Percentiles rank a stretch among this genome's conserved stretches.
phyloP scores from a whole-genome alignment of 1,284 basidiomycete species.

The Malassezia arunalokei region DNA sequence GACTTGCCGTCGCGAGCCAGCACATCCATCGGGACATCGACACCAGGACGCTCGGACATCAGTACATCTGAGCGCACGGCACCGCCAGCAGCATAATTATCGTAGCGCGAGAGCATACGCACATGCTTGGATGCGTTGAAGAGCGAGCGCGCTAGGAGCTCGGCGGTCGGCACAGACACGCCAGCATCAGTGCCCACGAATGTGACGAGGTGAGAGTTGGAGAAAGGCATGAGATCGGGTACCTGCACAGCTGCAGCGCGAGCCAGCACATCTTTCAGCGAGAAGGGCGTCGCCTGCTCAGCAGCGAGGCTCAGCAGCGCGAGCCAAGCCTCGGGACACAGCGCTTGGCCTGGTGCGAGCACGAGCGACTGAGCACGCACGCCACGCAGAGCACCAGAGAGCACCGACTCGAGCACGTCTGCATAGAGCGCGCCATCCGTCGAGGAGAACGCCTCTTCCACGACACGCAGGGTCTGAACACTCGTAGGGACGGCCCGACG shows the following conservation, averaged over 20 bases:
- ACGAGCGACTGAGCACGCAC: conserved; percentile 25
- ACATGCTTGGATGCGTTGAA: conserved; percentile 25
- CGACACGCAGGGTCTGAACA: conserved; percentile 34
- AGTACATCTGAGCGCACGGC: conserved; percentile 38
- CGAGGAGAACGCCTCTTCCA: conserved; percentile 32
- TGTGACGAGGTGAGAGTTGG: conserved; percentile 27
- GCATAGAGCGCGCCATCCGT: conserved; percentile 29
- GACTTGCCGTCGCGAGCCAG: conserved; percentile 26
- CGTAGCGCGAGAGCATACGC: conserved; percentile 37
- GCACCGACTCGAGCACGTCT: conserved; percentile 27
- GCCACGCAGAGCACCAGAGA: conserved; percentile 19
- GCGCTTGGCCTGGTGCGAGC: conserved; percentile 25
- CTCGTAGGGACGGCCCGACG: conserved; percentile 25
- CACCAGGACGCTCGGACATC: conserved; percentile 21
- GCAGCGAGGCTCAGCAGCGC: conserved; percentile 25
- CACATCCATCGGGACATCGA: conserved; percentile 31
- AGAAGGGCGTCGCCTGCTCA: conserved; percentile 16
- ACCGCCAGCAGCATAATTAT: conserved; percentile 39
- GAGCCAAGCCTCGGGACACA: conserved; percentile 25
- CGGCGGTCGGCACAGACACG: conserved; percentile 26
- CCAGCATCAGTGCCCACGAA: conserved; percentile 40
- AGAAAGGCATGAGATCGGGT: conserved; percentile 25
- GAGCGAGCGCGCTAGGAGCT: conserved; percentile 30
- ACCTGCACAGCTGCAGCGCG: conserved; percentile 8
- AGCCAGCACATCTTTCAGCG: conserved; percentile 22